A percentile compares a stretch with the other conserved stretches of the same genome.
phyloP scores from a whole-genome alignment of 441 rosid genomes.

The Pelargonium cotyledonis region DNA sequence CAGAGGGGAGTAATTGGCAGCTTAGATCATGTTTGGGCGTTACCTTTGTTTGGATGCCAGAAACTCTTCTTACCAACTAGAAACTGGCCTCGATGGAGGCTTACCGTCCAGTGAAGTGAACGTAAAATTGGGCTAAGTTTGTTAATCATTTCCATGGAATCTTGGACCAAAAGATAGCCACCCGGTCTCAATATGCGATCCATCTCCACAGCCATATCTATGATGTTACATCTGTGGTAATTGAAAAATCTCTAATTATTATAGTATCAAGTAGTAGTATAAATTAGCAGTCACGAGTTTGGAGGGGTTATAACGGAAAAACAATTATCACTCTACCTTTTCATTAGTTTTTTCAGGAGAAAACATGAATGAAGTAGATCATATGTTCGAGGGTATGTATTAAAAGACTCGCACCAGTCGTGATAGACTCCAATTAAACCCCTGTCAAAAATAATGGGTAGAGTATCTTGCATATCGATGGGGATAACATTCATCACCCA shows the following conservation, averaged over 20 bases:
- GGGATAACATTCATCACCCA: constrained; percentile 94
- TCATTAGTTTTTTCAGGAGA: constrained; percentile 36
- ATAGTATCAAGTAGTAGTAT: not conserved
- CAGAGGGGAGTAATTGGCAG: not conserved
- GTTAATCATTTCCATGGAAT: constrained; percentile 47
- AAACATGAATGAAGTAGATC: constrained; percentile 77
- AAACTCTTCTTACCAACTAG: constrained; percentile 62
- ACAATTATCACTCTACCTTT: constrained; percentile 36
- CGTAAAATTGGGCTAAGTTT: constrained; percentile 42
- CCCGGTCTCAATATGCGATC: constrained; percentile 77
- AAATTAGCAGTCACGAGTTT: not conserved
- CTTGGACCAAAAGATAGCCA: constrained; percentile 68
- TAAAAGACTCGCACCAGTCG: constrained; percentile 86
- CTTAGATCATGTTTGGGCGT: not conserved
- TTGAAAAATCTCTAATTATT: not conserved
- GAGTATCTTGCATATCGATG: constrained; percentile 48
- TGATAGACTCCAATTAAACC: constrained; percentile 86
- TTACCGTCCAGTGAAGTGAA: constrained; percentile 65
- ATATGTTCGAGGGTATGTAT: constrained; percentile 74
- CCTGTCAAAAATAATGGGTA: constrained; percentile 54
- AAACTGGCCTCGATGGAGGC: constrained; percentile 48
- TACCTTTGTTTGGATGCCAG: constrained; percentile 60
- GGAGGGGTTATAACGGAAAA: not conserved
- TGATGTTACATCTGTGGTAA: constrained; percentile 50
- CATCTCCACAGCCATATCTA: constrained; percentile 55